Evolutionary conservation across 164 flowering plant species (phyloP).

Genomic region (Cinnamomum micranthum): DNA sequence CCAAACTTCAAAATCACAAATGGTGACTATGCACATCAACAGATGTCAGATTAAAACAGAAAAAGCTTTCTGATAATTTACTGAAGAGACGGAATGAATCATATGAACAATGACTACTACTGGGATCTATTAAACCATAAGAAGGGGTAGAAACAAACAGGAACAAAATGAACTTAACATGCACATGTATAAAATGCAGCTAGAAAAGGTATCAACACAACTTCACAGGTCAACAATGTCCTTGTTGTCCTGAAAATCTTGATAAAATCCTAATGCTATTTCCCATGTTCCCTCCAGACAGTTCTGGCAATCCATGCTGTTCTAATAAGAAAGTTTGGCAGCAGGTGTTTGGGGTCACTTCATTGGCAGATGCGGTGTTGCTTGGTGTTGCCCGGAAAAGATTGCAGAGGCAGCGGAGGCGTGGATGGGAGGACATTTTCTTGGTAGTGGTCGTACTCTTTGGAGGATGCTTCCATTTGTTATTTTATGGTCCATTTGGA

Average conservation of each 20-base stretch:
- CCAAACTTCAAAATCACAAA: neutral
- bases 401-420: too few relatives aligned
- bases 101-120: too few relatives aligned
- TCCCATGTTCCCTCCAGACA: constrained; percentile 67
- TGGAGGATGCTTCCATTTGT: too few relatives aligned
- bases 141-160: neutral
- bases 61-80: neutral
- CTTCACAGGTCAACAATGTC: constrained; percentile 63
- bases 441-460: too few relatives aligned
- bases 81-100: neutral
- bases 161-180: neutral
- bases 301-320: constrained; percentile 65
- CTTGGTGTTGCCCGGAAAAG: too few relatives aligned
- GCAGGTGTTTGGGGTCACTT: too few relatives aligned
- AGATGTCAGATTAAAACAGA: neutral
- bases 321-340: constrained; percentile 68
- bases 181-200: constrained; percentile 61
- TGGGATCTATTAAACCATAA: too few relatives aligned
- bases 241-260: constrained; percentile 61
- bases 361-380: too few relatives aligned
- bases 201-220: constrained; percentile 75
- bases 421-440: too few relatives aligned
- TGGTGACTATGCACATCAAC: neutral
- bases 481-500: too few relatives aligned
- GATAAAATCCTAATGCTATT: constrained; percentile 49